phyloP scores from a whole-genome alignment of 306 rosid species.

The Dalbergia oliveri region DNA sequence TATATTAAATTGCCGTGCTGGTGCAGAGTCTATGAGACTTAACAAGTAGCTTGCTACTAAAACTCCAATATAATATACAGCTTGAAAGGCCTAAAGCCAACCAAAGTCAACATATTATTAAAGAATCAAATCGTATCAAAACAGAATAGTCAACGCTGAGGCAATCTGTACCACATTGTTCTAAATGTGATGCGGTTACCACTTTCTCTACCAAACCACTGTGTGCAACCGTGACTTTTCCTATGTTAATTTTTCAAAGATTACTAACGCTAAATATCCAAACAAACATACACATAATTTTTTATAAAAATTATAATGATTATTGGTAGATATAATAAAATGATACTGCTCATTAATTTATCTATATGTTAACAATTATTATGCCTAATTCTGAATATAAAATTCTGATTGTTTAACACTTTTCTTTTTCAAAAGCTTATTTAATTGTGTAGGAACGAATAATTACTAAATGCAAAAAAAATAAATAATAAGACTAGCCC shows the following conservation, averaged over 20 bases:
- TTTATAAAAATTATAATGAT: no score
- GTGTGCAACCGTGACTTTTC: neutral
- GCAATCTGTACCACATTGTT: slow-evolving; percentile 23
- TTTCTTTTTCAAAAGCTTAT: neutral
- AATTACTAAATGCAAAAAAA: slow-evolving; percentile 3
- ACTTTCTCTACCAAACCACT: neutral
- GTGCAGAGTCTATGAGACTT: neutral
- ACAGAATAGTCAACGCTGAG: slow-evolving; percentile 42
- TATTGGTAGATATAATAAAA: no score
- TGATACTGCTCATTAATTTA: no score
- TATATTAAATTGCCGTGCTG: slow-evolving; percentile 11
- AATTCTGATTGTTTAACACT: no score
- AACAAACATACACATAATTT: no score
- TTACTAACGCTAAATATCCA: no score
- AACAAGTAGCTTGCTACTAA: slow-evolving; percentile 20
- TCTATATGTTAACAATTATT: no score
- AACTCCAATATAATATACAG: slow-evolving; percentile 34
- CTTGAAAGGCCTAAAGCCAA: neutral
- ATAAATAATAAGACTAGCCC: neutral
- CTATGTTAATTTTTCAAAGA: neutral
- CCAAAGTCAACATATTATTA: slow-evolving; percentile 47
- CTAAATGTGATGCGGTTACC: neutral
- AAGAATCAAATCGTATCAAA: neutral
- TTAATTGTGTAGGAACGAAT: neutral
- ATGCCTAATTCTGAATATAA: no score